Conservation (phyloP, 805 yeast species). For the Candida oleophila region DNA sequence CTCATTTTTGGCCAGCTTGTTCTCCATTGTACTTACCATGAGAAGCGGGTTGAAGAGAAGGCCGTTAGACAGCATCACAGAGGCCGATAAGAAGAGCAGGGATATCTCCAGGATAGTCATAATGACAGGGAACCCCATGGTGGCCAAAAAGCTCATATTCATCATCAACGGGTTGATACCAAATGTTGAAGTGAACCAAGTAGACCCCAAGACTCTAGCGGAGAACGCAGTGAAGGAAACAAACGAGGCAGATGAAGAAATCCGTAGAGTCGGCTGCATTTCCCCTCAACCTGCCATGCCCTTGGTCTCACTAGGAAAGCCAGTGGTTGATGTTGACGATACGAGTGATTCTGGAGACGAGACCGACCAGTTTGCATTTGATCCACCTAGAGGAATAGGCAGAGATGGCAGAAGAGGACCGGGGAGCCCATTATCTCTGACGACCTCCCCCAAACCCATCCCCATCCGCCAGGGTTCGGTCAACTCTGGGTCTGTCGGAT, state of each 20-base stretch:
- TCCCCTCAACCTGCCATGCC: neutral
- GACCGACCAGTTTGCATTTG: neutral
- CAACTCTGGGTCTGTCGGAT: neutral
- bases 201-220: neutral
- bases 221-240: neutral
- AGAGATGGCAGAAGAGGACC: neutral
- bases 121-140: constrained; percentile 59
- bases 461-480: constrained; percentile 2
- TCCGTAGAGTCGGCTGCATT: neutral
- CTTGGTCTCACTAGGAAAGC: neutral
- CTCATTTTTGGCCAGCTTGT: constrained; percentile 44
- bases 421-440: neutral
- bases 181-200: constrained; percentile 20
- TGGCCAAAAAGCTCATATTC: constrained; percentile 57
- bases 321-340: neutral
- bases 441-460: constrained; percentile 3
- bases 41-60: constrained; percentile 32
- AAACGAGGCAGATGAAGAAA: neutral
- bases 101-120: constrained; percentile 51
- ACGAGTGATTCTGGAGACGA: neutral
- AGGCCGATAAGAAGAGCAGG: constrained; percentile 9
- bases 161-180: constrained; percentile 52
- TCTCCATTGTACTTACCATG: constrained; percentile 45
- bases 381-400: constrained; percentile 4
- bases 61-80: constrained; percentile 27